These are phyloP conservation scores for Pseudocercospora vitis DNA, from an alignment of 2,329 filamentous ascomycete genomes.

Conservation along the genomic window DNA sequence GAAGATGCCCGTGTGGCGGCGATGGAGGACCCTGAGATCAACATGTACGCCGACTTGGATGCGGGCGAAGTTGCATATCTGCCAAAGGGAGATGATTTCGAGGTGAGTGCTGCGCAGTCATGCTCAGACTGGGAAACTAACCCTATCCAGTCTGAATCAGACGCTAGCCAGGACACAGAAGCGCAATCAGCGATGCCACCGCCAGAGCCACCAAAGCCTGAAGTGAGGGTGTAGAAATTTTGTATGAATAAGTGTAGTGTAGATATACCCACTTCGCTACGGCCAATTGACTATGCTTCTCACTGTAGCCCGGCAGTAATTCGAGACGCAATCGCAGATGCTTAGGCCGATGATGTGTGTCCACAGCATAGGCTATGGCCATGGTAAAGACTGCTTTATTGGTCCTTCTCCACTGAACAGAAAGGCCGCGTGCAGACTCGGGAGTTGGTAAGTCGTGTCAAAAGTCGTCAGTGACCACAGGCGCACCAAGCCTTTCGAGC, in stretches of 20 bases:
- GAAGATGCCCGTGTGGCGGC: conserved; percentile 70
- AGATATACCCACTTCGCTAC: no score
- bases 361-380: no score
- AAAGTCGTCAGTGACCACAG: no score
- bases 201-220: background rate
- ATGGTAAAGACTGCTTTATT: no score
- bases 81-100: conserved; percentile 17
- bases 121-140: background rate
- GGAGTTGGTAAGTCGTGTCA: no score
- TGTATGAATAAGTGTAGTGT: background rate
- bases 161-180: background rate
- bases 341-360: no score
- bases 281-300: background rate
- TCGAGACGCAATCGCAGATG: no score
- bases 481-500: no score
- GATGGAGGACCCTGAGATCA: conserved; percentile 64
- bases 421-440: no score
- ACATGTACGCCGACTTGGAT: conserved; percentile 50
- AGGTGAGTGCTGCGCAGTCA: background rate
- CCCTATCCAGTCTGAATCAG: background rate
- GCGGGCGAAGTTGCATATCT: conserved; percentile 34
- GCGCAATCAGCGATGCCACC: background rate
- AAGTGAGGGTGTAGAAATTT: background rate
- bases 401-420: no score
- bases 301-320: background rate